Evolutionary conservation across 352 stramenopile species (phyloP).

Genomic region (Globisporangium perplexum): DNA sequence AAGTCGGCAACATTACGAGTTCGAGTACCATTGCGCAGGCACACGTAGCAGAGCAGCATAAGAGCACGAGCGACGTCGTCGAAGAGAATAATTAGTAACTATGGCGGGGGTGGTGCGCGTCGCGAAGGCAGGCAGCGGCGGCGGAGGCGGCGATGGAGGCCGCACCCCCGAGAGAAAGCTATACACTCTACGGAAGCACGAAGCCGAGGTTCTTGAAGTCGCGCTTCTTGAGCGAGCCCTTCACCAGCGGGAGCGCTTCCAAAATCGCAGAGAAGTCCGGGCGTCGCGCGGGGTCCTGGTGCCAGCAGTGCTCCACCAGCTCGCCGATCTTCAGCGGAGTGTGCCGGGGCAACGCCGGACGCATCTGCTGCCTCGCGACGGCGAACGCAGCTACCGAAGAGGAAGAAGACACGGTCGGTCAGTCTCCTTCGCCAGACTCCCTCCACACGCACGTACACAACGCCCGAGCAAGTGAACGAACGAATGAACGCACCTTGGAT

Average conservation of each 20-base stretch:
- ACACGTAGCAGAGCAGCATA: too few species aligned
- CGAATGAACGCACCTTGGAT: conserved; percentile 61
- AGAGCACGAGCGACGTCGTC: too few species aligned
- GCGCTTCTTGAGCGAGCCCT: conserved; percentile 76
- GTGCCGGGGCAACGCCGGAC: conserved; percentile 78
- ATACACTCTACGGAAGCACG: conserved; percentile 21
- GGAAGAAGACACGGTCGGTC: conserved; percentile 1
- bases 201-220: conserved; percentile 86
- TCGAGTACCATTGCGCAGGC: too few species aligned
- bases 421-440: background rate
- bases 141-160: too few species aligned
- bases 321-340: conserved; percentile 77
- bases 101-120: too few species aligned
- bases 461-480: background rate
- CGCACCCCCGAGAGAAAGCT: background rate
- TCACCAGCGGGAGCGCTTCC: conserved; percentile 73
- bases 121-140: too few species aligned
- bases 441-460: background rate
- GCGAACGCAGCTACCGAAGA: conserved; percentile 60
- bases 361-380: conserved; percentile 78
- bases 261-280: conserved; percentile 74
- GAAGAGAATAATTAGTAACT: too few species aligned
- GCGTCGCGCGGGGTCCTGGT: conserved; percentile 67
- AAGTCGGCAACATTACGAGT: too few species aligned
- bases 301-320: conserved; percentile 82